phyloP scores from a whole-genome alignment of 192 early-diverging fungal genomes.

The Anaeromyces robustus region DNA sequence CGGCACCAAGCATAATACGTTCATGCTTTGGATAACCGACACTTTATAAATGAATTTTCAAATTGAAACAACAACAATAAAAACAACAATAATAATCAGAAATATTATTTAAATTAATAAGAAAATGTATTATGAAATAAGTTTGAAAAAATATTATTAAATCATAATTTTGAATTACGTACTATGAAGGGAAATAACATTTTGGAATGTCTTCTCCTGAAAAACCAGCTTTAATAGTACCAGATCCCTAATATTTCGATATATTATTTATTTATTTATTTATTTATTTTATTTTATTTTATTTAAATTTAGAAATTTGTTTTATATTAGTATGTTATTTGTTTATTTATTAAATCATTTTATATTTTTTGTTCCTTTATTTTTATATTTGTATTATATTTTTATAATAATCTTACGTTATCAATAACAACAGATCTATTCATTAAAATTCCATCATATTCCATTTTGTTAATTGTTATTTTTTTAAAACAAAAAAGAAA shows the following conservation, averaged over 20 bases:
- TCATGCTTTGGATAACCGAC: conserved; percentile 94
- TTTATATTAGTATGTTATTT: background rate
- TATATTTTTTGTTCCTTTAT: too few relatives aligned
- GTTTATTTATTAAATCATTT: too few relatives aligned
- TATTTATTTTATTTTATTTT: conserved; percentile 1
- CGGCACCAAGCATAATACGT: conserved; percentile 93
- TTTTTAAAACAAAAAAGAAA: too few relatives aligned
- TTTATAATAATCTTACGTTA: conserved; percentile 88
- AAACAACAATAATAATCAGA: too few relatives aligned
- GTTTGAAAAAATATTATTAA: background rate
- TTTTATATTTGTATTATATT: too few relatives aligned
- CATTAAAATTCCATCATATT: conserved; percentile 82
- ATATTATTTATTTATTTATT: background rate
- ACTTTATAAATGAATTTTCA: too few relatives aligned
- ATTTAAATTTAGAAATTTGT: background rate
- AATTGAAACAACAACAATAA: too few relatives aligned
- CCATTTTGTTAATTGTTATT: conserved; percentile 20
- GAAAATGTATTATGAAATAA: background rate
- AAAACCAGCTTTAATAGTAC: conserved; percentile 97
- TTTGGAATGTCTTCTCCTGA: conserved; percentile 96
- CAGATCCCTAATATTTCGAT: conserved; percentile 63
- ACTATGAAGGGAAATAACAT: conserved; percentile 87
- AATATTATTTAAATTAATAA: too few relatives aligned
- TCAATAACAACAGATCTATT: conserved; percentile 99
- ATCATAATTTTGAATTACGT: conserved; percentile 14